Evolutionary conservation across 495 filamentous ascomycete genomes (phyloP).

Genomic region (Xylaria scruposa): DNA sequence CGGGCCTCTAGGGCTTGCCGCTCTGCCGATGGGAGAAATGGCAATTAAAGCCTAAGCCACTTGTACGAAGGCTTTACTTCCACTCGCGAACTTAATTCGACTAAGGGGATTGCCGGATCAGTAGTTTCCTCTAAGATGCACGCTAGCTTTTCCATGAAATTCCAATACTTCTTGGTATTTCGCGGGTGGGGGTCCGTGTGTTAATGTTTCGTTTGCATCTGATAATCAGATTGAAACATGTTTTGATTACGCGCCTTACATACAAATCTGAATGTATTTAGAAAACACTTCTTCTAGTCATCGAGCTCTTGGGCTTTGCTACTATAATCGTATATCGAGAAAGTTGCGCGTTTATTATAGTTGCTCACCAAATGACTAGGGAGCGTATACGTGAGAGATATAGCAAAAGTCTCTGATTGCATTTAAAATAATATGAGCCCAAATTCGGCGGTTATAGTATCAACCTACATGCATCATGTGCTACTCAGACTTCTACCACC

Average conservation of each 20-base stretch:
- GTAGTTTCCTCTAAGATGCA: not conserved
- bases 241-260: not conserved
- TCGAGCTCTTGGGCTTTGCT: not conserved
- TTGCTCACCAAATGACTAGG: not conserved
- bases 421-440: no score
- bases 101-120: not conserved
- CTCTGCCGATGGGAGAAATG: conserved; percentile 59
- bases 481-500: not conserved
- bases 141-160: not conserved
- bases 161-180: not conserved
- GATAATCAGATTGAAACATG: conserved; percentile 5
- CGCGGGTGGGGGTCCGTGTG: not conserved
- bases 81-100: not conserved
- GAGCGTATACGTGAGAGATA: not conserved
- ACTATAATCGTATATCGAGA: not conserved
- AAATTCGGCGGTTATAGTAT: not conserved
- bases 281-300: not conserved
- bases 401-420: not conserved
- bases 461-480: not conserved
- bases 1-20: conserved; percentile 51
- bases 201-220: not conserved
- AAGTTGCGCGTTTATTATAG: not conserved
- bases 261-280: conserved; percentile 11
- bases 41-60: conserved; percentile 56
- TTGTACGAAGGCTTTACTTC: not conserved